Conservation (phyloP, 2,329 filamentous ascomycete species). For the Didymella exigua region DNA sequence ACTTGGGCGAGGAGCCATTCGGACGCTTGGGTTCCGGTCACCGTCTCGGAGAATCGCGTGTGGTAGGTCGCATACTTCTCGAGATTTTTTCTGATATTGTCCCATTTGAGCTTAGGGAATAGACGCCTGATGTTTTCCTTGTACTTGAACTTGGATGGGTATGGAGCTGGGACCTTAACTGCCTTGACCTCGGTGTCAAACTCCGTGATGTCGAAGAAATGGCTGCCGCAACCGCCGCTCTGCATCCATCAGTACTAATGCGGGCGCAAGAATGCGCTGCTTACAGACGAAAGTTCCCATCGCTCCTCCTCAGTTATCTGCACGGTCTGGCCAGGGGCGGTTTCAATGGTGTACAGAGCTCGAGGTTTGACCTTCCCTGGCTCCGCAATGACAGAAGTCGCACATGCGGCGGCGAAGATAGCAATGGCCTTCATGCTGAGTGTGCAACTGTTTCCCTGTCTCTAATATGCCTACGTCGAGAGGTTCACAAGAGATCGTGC, state of each 20-base stretch:
- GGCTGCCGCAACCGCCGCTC: slow-evolving; percentile 25
- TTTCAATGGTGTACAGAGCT: slow-evolving; percentile 72
- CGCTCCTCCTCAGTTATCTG: slow-evolving; percentile 93
- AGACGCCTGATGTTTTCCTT: slow-evolving; percentile 18
- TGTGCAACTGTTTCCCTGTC: background rate
- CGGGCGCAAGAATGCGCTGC: background rate
- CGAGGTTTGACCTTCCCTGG: slow-evolving; percentile 20
- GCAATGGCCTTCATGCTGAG: slow-evolving; percentile 11
- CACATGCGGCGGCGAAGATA: slow-evolving; percentile 18
- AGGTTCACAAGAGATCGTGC: background rate
- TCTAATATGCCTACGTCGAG: background rate
- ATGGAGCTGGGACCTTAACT: slow-evolving; percentile 19
- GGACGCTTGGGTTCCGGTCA: slow-evolving; percentile 73
- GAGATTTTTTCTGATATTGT: slow-evolving; percentile 26
- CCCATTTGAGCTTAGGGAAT: slow-evolving; percentile 22
- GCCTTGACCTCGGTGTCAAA: slow-evolving; percentile 22
- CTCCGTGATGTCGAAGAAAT: slow-evolving; percentile 32
- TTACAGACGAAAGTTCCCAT: slow-evolving; percentile 79
- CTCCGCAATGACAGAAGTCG: slow-evolving; percentile 19
- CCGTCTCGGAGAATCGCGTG: slow-evolving; percentile 25
- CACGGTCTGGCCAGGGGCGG: slow-evolving; percentile 74
- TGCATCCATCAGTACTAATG: background rate
- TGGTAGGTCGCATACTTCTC: slow-evolving; percentile 25
- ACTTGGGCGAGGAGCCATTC: slow-evolving; percentile 81
- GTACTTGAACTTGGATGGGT: slow-evolving; percentile 23